Evolutionary conservation across 75 land plant genomes (phyloP).

Genomic region (Pinus taeda): DNA sequence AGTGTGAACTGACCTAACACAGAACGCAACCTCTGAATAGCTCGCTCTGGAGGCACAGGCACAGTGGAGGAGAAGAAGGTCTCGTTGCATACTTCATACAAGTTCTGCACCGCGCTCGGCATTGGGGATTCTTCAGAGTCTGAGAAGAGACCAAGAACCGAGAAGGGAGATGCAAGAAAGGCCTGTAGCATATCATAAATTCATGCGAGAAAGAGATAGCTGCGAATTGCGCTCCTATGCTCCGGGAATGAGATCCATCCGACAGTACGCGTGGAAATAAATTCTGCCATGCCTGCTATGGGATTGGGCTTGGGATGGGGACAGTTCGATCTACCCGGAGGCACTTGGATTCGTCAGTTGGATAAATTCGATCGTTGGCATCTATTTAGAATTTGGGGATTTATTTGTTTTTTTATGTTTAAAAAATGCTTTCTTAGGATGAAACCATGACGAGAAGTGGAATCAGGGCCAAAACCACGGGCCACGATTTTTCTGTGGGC

Average conservation of each 20-base stretch:
- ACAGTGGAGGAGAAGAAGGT: slow-evolving; percentile 36
- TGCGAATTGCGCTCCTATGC: neutral
- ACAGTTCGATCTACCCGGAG: neutral
- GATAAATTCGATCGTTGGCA: neutral
- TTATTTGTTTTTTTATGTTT: too few relatives aligned
- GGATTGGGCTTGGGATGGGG: neutral
- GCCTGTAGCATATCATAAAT: neutral
- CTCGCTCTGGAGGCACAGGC: slow-evolving; percentile 27
- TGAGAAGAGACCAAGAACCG: neutral
- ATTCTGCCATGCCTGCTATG: neutral
- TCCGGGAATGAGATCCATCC: neutral
- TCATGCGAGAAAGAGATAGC: neutral
- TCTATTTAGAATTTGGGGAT: neutral
- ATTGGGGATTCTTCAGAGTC: slow-evolving; percentile 9
- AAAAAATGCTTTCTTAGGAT: too few relatives aligned
- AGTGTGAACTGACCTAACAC: slow-evolving; percentile 36
- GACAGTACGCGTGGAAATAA: neutral
- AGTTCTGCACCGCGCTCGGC: slow-evolving; percentile 38
- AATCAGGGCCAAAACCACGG: too few relatives aligned
- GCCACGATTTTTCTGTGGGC: too few relatives aligned
- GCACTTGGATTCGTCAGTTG: neutral
- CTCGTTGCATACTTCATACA: slow-evolving; percentile 49
- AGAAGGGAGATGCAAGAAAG: neutral
- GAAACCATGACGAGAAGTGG: too few relatives aligned
- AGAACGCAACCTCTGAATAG: slow-evolving; percentile 26